A percentile compares a stretch with the other conserved stretches of the same genome.
Evolutionary conservation across 306 rosid species (phyloP).

Genomic region (Urtica urens): DNA sequence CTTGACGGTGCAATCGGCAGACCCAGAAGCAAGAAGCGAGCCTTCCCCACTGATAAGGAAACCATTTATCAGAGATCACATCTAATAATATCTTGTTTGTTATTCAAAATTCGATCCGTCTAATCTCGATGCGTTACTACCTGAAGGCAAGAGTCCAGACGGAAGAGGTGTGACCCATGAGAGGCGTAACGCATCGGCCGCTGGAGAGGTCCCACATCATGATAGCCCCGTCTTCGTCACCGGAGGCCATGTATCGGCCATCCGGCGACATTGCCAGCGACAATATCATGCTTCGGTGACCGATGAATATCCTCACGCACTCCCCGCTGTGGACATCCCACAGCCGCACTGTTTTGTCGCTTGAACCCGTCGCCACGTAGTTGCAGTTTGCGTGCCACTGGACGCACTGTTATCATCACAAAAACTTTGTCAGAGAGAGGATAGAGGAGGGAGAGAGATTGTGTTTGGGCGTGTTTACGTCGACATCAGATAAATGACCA

Average conservation of each 20-base stretch:
- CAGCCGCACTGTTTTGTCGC: conserved; percentile 87
- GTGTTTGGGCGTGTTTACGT: too few species aligned
- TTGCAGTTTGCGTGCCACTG: conserved; percentile 99
- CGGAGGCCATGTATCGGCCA: conserved; percentile 91
- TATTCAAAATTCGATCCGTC: background rate
- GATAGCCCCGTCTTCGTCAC: conserved; percentile 89
- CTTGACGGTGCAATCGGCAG: conserved; percentile 92
- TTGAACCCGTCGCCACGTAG: conserved; percentile 93
- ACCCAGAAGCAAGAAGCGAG: conserved; percentile 89
- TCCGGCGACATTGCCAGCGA: conserved; percentile 92
- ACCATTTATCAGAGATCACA: background rate
- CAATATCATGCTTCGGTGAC: conserved; percentile 91
- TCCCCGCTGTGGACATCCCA: conserved; percentile 98
- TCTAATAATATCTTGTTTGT: background rate
- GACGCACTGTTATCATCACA: conserved; percentile 40
- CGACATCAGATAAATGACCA: conserved; percentile 95
- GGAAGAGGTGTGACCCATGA: conserved; percentile 82
- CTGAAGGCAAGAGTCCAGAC: conserved; percentile 93
- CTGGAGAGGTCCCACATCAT: conserved; percentile 98
- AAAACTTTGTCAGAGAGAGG: background rate
- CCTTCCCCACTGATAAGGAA: conserved; percentile 70
- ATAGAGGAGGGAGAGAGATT: conserved; percentile 26
- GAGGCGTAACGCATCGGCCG: conserved; percentile 74
- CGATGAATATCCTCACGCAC: conserved; percentile 89
- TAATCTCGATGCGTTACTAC: conserved; percentile 15